Conservation (phyloP, 1,139 yeast genomes). For the Zygosaccharomyces pseudobailii region DNA sequence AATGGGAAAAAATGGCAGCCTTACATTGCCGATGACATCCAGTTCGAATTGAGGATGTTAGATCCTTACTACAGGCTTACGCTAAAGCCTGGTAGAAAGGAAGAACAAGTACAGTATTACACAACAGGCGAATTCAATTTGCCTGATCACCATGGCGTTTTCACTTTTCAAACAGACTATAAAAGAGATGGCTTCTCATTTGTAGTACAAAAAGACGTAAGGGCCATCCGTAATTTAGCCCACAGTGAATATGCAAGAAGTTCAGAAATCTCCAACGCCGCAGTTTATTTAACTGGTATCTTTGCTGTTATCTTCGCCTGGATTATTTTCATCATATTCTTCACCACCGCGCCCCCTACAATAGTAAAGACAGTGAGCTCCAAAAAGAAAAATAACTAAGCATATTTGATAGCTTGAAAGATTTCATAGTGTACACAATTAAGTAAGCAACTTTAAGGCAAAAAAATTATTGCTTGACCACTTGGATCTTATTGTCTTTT, state of each 20-base stretch:
- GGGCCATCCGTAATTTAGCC: slow-evolving; percentile 89
- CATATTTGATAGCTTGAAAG: neutral
- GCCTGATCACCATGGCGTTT: slow-evolving; percentile 97
- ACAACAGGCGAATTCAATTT: slow-evolving; percentile 55
- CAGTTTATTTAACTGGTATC: slow-evolving; percentile 81
- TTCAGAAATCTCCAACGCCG: slow-evolving; percentile 88
- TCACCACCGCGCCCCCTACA: slow-evolving; percentile 32
- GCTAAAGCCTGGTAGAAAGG: slow-evolving; percentile 38
- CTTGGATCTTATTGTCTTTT: slow-evolving; percentile 59
- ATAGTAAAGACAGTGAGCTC: slow-evolving; percentile 11
- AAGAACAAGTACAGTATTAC: slow-evolving; percentile 36
- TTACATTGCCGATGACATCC: slow-evolving; percentile 54
- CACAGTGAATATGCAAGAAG: slow-evolving; percentile 93
- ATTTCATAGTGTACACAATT: slow-evolving; percentile 3
- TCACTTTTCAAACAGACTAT: slow-evolving; percentile 78
- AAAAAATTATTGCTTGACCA: slow-evolving; percentile 41
- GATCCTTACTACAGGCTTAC: slow-evolving; percentile 90
- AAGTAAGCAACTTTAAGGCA: slow-evolving; percentile 2
- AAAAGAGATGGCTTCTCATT: slow-evolving; percentile 73
- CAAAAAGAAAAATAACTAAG: slow-evolving; percentile 23
- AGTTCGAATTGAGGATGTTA: slow-evolving; percentile 81
- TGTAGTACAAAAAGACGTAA: slow-evolving; percentile 60
- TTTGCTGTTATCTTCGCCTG: slow-evolving; percentile 67
- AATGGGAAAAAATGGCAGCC: slow-evolving; percentile 64
- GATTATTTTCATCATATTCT: slow-evolving; percentile 67